Conservation (phyloP, 2,329 filamentous ascomycete genomes). For the Aspergillus tamarii region DNA sequence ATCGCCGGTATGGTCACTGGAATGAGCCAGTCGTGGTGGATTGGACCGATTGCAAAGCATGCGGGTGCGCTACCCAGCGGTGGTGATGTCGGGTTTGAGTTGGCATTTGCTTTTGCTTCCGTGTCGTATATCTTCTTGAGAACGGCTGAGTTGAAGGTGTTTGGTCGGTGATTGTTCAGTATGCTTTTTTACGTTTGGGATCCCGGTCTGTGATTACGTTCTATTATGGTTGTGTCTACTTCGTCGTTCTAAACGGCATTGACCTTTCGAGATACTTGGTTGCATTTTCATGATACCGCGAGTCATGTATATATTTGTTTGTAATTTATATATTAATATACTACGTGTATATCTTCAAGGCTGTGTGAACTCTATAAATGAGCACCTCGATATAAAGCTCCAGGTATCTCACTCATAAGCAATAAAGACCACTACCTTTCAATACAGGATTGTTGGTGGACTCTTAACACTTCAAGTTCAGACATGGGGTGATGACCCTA, state of each 20-base stretch:
- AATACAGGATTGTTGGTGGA: not conserved
- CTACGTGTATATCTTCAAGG: not conserved
- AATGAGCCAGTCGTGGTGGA: slow-evolving; percentile 72
- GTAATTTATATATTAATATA: not conserved
- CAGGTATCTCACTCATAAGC: not conserved
- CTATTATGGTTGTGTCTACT: not conserved
- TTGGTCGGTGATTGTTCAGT: slow-evolving; percentile 39
- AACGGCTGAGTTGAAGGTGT: slow-evolving; percentile 51
- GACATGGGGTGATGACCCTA: not conserved
- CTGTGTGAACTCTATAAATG: too few species aligned
- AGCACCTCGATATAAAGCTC: not conserved
- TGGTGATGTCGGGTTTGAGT: slow-evolving; percentile 67
- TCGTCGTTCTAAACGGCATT: not conserved
- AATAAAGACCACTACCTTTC: not conserved
- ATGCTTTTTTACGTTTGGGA: slow-evolving; percentile 14
- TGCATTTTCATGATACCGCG: not conserved
- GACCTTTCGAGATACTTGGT: not conserved
- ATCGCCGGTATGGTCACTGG: slow-evolving; percentile 68
- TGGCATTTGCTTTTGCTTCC: slow-evolving; percentile 65
- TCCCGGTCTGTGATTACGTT: slow-evolving; percentile 1
- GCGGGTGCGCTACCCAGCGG: slow-evolving; percentile 53
- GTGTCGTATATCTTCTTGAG: slow-evolving; percentile 57
- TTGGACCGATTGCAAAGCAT: slow-evolving; percentile 66
- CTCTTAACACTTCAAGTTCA: not conserved
- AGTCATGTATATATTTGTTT: not conserved